These are phyloP conservation scores for Podaxis mareebaensis DNA, from an alignment of 768 basidiomycete species.

Conservation along the genomic window DNA sequence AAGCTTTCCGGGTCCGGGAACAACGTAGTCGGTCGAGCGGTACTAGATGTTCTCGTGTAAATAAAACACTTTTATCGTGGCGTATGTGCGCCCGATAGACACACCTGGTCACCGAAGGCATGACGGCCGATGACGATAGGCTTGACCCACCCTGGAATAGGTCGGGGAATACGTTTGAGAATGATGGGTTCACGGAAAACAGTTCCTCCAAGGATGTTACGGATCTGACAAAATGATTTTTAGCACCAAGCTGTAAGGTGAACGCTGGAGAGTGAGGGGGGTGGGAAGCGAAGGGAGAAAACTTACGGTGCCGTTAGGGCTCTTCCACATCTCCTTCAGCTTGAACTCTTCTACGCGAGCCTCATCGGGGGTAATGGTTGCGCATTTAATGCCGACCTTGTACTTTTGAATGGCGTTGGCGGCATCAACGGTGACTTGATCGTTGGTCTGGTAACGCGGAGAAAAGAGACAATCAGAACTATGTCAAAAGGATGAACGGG, in stretches of 20 bases:
- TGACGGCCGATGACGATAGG: conserved; percentile 97
- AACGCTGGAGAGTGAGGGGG: background rate
- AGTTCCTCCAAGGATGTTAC: conserved; percentile 97
- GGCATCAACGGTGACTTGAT: conserved; percentile 89
- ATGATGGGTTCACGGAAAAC: conserved; percentile 99
- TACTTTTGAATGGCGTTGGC: conserved; percentile 94
- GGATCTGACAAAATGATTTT: conserved; percentile 55
- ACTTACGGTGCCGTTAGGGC: conserved; percentile 90
- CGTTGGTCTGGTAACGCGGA: conserved; percentile 66
- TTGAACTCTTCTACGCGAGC: conserved; percentile 96
- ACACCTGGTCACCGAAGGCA: conserved; percentile 93
- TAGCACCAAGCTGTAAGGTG: no score
- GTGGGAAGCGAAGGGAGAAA: background rate
- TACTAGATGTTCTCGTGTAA: conserved; percentile 50
- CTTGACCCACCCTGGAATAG: conserved; percentile 95
- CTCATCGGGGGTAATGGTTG: conserved; percentile 98
- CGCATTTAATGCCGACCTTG: conserved; percentile 98
- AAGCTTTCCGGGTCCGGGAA: conserved; percentile 90
- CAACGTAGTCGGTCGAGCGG: conserved; percentile 90
- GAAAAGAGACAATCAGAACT: background rate
- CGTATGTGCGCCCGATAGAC: conserved; percentile 18
- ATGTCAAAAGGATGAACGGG: background rate
- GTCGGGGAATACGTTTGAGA: conserved; percentile 84
- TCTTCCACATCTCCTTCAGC: conserved; percentile 98
- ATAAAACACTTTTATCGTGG: background rate